Base-by-base conservation (phyloP, 768 basidiomycete species). In the Lentinula edodes region DNA sequence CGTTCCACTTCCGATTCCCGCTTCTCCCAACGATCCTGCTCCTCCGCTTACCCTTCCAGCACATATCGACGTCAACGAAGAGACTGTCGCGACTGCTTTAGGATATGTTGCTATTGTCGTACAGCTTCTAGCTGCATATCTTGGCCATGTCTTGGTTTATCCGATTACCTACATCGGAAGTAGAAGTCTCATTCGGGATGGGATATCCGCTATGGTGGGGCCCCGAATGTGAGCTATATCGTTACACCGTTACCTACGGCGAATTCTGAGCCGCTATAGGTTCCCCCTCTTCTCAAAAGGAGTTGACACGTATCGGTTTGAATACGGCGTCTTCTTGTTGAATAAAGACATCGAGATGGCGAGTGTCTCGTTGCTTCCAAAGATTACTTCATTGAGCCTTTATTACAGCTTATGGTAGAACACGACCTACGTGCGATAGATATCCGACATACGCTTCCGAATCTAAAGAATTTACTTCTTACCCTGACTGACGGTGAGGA, bases 321-420 rank as follows among this genome's bases (percentile, higher is more conserved):
- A 98, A 73, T 99, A 98, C 76, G 97, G 88, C 3, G 96, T 98
- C 4, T 98, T 95, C 73, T 75, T 99, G 45, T 79, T 98, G 36
- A 99, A 99, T 77, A 99, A 98, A 74, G 82, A 99, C 73, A 95
- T 99, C 65, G 96, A 99, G 76, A 80, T 95, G 83, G 95, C 95
- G 65, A 63, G 81, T 65, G 23, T 46, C 45, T 45, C 34, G 13
- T 28, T 45, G 36, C 34, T 52, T 18, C 6, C 6, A 43, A 45
- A n/a, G 46, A 66, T 52, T 51, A 34, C 61, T 62, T 12, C 36
- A 18, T 51, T 63, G 43, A 28, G 52, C 66, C 48, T 46, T 53
- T 59, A 42, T 62, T 43, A 18, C 68, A 98, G 95, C 83, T 97
- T 57, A 96, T 95, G 95, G 80, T 84, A 60, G 92, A 95, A 67